Evolutionary conservation across 352 stramenopile genomes (phyloP).

Genomic region (Globisporangium okanoganense): DNA sequence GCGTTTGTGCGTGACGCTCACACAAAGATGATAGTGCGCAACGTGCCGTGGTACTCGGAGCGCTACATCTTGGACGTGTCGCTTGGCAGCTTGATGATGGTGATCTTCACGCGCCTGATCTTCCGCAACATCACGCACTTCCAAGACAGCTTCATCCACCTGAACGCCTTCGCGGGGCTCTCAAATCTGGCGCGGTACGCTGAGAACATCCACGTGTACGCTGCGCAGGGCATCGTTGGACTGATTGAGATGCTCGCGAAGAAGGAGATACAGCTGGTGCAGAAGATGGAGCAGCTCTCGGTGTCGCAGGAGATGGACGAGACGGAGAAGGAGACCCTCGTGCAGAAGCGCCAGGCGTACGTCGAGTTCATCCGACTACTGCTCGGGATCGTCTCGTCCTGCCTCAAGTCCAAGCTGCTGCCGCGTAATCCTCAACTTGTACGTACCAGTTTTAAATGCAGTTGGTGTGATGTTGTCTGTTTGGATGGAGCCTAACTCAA

Average conservation of each 20-base stretch:
- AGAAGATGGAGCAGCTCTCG: slow-evolving; percentile 34
- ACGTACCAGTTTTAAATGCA: slow-evolving; percentile 6
- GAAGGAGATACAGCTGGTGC: slow-evolving; percentile 60
- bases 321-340: slow-evolving; percentile 38
- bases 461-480: not conserved
- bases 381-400: slow-evolving; percentile 60
- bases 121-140: slow-evolving; percentile 80
- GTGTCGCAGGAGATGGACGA: slow-evolving; percentile 14
- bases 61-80: slow-evolving; percentile 77
- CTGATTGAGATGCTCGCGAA: slow-evolving; percentile 74
- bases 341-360: slow-evolving; percentile 58
- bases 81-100: slow-evolving; percentile 66
- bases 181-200: slow-evolving; percentile 72
- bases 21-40: slow-evolving; percentile 48
- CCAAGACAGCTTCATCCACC: slow-evolving; percentile 75
- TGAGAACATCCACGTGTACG: slow-evolving; percentile 70
- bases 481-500: not conserved
- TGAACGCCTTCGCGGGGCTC: slow-evolving; percentile 67
- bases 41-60: slow-evolving; percentile 74
- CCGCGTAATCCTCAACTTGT: slow-evolving; percentile 77
- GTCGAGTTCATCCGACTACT: slow-evolving; percentile 75
- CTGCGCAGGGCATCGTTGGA: slow-evolving; percentile 62
- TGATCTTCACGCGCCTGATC: slow-evolving; percentile 75
- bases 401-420: slow-evolving; percentile 58
- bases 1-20: slow-evolving; percentile 64